These are phyloP conservation scores for Pseudozyma flocculosa DNA, from an alignment of 1,284 basidiomycete species.

Conservation along the genomic window DNA sequence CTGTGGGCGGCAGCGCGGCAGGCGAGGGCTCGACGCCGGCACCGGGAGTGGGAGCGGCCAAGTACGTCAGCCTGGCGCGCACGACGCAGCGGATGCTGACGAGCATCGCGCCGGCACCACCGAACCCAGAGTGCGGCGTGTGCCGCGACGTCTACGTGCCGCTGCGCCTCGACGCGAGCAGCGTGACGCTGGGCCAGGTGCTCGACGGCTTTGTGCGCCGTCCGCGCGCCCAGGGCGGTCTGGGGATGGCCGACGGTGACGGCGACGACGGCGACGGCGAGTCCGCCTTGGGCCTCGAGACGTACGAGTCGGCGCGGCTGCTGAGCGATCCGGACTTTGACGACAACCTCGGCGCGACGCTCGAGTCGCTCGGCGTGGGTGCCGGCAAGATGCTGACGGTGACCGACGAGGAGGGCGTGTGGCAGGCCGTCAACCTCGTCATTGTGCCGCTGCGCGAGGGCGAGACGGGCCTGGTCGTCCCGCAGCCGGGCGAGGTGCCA, in stretches of 20 bases:
- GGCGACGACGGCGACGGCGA: slow-evolving; percentile 61
- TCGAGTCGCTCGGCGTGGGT: slow-evolving; percentile 68
- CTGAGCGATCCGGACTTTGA: slow-evolving; percentile 85
- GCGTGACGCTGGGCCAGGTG: slow-evolving; percentile 71
- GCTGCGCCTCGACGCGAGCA: slow-evolving; percentile 69
- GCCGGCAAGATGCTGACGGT: slow-evolving; percentile 80
- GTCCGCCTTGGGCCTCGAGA: slow-evolving; percentile 17
- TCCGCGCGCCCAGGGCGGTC: slow-evolving; percentile 61
- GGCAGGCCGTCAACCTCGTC: slow-evolving; percentile 38
- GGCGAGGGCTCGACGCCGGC: too few species aligned
- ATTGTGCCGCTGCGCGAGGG: slow-evolving; percentile 2
- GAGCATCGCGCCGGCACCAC: slow-evolving; percentile 12
- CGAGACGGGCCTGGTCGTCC: too few species aligned
- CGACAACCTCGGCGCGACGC: slow-evolving; percentile 73
- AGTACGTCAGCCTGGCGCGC: slow-evolving; percentile 34
- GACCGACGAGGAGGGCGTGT: slow-evolving; percentile 71
- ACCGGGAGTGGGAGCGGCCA: slow-evolving; percentile 17
- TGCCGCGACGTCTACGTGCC: slow-evolving; percentile 82
- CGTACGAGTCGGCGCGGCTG: slow-evolving; percentile 77
- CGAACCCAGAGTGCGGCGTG: slow-evolving; percentile 67
- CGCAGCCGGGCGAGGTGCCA: too few species aligned
- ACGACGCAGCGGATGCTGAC: slow-evolving; percentile 26
- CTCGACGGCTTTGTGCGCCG: slow-evolving; percentile 65
- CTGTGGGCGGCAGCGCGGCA: slow-evolving; percentile 55
- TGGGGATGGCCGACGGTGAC: slow-evolving; percentile 58